Evolutionary conservation across 2,329 filamentous ascomycete species (phyloP), one percentile per base, ranked within the genome.

Genomic region (Trichophyton mentagrophytes): DNA sequence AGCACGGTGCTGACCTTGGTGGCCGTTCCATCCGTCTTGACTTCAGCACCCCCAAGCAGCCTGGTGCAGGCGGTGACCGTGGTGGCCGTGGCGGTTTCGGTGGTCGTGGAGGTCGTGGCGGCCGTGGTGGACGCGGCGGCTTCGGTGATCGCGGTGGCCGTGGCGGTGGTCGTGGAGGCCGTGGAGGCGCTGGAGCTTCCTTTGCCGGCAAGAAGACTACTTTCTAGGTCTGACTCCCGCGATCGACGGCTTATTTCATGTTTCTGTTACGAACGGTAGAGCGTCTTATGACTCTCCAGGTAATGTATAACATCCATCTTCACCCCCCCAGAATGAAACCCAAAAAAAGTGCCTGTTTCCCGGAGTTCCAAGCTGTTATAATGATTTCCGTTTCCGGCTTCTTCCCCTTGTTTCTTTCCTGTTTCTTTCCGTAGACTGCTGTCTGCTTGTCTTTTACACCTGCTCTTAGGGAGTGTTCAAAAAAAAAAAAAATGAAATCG

Each of bases 191-290:
- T 63, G 76, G 74, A 64, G 69, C 77, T 61, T 71, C 74, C 63
- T 89, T 87, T 79, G 79, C 84, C 75, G 90, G 89, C 76, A 87
- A 84, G 79, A 93, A 91, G 85, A 85, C 84, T 72, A 88, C 84
- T 66, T 89, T 89, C 73, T 78, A 77, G 70, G 70, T 3, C 38
- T 38, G 55, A 57, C 22, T 20, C 11, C 30, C 30, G 9, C 11
- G 33, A 38, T 38, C 33, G n/a, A 25, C 20, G 22, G 2, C 27
- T 27, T 38, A 38, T 38, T 38, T 30, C 22, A 30, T 30, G 13
- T 13, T 53, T 22, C 49, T 33, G 49, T 53, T 53, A 30, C 22
- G 22, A 33, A 53, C 8, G 49, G 49, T 53, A 53, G 49, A 53
- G 49, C 49, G 49, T 53, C 22, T 53, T 3, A 15, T 17, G 25